phyloP scores from a whole-genome alignment of 2,329 filamentous ascomycete species.

The Stagonosporopsis tanaceti region DNA sequence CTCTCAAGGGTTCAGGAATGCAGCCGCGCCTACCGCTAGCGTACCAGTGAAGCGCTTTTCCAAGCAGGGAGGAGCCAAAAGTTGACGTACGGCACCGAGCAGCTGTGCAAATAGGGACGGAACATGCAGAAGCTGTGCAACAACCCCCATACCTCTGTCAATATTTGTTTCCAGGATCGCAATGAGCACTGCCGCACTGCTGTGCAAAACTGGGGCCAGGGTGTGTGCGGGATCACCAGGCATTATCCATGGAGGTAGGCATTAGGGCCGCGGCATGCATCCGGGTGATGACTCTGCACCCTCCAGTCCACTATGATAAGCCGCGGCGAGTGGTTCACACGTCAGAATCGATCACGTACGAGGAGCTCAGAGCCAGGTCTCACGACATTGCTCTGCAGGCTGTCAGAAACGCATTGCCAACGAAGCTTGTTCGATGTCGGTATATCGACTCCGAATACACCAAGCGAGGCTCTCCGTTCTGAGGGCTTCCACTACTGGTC shows the following conservation, averaged over 20 bases:
- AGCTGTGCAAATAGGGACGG: slow-evolving; percentile 5
- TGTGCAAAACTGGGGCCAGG: slow-evolving; percentile 30
- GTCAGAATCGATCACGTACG: slow-evolving; percentile 9
- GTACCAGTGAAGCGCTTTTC: slow-evolving; percentile 12
- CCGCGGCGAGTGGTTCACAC: slow-evolving; percentile 14
- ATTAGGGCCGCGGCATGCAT: slow-evolving; percentile 24
- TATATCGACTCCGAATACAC: background rate
- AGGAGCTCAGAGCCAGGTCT: slow-evolving; percentile 6
- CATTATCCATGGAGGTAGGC: slow-evolving; percentile 20
- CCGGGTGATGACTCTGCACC: slow-evolving; percentile 25
- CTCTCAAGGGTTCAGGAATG: slow-evolving; percentile 3
- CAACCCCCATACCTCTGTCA: slow-evolving; percentile 1
- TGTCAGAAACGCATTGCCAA: background rate
- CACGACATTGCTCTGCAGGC: slow-evolving; percentile 10
- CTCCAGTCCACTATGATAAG: slow-evolving; percentile 11
- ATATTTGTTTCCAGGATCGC: slow-evolving; percentile 1
- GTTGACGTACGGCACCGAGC: slow-evolving; percentile 1
- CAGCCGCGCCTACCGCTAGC: slow-evolving; percentile 20
- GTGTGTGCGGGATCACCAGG: slow-evolving; percentile 19
- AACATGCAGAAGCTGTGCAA: slow-evolving; percentile 9
- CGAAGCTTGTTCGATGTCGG: background rate
- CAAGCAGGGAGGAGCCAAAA: background rate
- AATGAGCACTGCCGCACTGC: slow-evolving; percentile 15
- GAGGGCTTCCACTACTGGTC: slow-evolving; percentile 3
- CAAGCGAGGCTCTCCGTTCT: slow-evolving; percentile 4